Conservation (phyloP, 176 grass and related monocot species). For the Chloris gayana region DNA sequence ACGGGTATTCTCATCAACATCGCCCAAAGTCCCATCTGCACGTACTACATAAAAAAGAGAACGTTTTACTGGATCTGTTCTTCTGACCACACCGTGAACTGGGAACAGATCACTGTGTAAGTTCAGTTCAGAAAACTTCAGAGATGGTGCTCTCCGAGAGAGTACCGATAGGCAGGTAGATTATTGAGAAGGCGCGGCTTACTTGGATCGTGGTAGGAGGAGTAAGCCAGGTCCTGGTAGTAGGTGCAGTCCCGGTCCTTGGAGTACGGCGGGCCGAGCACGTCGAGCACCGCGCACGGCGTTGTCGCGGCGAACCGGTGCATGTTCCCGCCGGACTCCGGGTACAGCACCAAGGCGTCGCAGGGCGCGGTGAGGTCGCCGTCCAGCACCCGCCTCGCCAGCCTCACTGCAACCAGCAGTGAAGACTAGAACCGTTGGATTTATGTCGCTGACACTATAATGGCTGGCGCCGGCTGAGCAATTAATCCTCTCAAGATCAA, state of each 20-base stretch:
- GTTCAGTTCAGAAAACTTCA: background rate
- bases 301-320: conserved; percentile 30
- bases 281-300: conserved; percentile 40
- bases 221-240: conserved; percentile 35
- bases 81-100: background rate
- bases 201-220: background rate
- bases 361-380: conserved; percentile 27
- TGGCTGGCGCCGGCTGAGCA: no score
- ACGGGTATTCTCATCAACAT: background rate
- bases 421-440: no score
- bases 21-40: conserved; percentile 20
- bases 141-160: background rate
- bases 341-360: conserved; percentile 36
- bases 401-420: background rate
- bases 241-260: conserved; percentile 39
- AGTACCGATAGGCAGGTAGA: background rate
- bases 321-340: conserved; percentile 47
- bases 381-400: conserved; percentile 37
- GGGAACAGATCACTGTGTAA: background rate
- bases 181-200: no score
- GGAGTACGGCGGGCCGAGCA: conserved; percentile 40
- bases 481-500: no score
- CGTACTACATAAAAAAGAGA: background rate
- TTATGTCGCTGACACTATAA: no score
- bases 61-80: background rate